Conservation (phyloP, 371 early-diverging fungal genomes). For the Mortierella sp. region DNA sequence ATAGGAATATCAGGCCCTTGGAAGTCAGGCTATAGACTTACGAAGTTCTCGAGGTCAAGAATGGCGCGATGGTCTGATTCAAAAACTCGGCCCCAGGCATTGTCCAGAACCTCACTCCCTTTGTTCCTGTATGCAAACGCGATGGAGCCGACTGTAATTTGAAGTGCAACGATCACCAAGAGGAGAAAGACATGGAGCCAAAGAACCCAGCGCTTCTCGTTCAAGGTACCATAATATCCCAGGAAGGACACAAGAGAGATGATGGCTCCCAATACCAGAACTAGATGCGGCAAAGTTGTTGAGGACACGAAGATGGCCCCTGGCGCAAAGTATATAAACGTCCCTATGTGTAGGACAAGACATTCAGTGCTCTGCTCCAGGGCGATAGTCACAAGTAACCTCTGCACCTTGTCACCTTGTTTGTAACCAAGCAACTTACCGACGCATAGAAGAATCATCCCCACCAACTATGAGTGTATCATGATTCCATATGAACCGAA, state of each 20-base stretch:
- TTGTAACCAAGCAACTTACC: conserved; percentile 19
- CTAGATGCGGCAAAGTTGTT: conserved; percentile 42
- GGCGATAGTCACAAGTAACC: no score
- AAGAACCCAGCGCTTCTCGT: conserved; percentile 52
- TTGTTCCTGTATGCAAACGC: conserved; percentile 51
- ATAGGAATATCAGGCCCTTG: no score
- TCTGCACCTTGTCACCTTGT: no score
- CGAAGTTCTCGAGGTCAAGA: conserved; percentile 42
- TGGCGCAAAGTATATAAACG: conserved; percentile 51
- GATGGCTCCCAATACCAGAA: conserved; percentile 44
- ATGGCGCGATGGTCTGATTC: conserved; percentile 48
- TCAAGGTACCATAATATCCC: conserved; percentile 52
- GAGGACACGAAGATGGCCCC: conserved; percentile 48
- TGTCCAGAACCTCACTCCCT: conserved; percentile 38
- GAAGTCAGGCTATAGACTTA: conserved; percentile 13
- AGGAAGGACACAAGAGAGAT: conserved; percentile 51
- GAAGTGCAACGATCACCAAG: conserved; percentile 45
- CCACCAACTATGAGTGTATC: conserved; percentile 49
- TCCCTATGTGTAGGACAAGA: no score
- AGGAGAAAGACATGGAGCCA: conserved; percentile 44
- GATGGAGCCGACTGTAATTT: conserved; percentile 47
- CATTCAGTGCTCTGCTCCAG: no score
- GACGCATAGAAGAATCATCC: conserved; percentile 51
- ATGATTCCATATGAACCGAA: no score
- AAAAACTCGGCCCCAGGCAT: conserved; percentile 43